Evolutionary conservation across 164 flowering plant genomes (phyloP), one percentile per base, ranked within the genome.

Genomic region (Paratinospora sagittata): DNA sequence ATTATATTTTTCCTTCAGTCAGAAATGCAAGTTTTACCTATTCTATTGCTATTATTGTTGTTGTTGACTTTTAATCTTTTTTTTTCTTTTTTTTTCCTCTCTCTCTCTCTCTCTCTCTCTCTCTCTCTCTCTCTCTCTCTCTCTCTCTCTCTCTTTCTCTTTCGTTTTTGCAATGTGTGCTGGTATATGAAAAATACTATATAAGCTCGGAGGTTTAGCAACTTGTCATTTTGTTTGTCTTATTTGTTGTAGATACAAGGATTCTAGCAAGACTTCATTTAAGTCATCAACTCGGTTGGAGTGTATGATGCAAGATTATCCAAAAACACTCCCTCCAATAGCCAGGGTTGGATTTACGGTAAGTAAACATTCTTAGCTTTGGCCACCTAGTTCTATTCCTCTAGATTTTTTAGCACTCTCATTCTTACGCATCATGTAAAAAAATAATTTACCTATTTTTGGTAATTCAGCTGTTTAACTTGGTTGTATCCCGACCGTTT

Each of bases 261-360:
- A 92, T 87, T 79, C 96, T 21, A 90, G 82, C 73, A 96, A 88
- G 77, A 90, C 91, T 71, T 83, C 93, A 52, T 96, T 96, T 66
- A 96, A 96, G 83, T 96, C 99, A 43, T 90, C 99, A 24, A 96
- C 99, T 72, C 83, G 99, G 60, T 82, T 96, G 76, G 99, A 96
- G 77, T 96, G 99, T 74, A 96, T 96, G 99, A 96, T 96, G 99
- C 98, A 96, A 83, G 98, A 96, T 78, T 96, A 96, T 81, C 99
- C 99, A 24, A 96, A 90, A 81, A 86, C 98, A 43, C 82, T 96
- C 77, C 88, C 92, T 75, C 92, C 99, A 66, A 77, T 95, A 33
- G 96, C 99, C 67, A 87, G 95, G 78, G 96, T 96, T 81, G 98
- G 99, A 79, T 96, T 92, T 70, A 96, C 99, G 47, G 99, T 96